phyloP scores from a whole-genome alignment of 2,329 filamentous ascomycete species.

The Magnaporthales sp. region DNA sequence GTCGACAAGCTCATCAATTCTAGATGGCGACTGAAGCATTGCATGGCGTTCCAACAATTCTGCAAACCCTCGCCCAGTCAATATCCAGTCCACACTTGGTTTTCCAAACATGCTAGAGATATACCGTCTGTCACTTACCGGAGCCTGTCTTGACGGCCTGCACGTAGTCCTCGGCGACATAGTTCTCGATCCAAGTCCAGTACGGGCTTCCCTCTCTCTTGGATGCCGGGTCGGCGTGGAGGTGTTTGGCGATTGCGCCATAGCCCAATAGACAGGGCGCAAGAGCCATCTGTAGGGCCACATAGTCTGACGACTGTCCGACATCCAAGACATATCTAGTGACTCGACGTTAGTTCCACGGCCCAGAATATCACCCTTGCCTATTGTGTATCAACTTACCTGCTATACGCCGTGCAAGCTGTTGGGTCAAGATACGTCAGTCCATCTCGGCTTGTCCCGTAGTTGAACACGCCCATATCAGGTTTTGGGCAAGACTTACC shows the following conservation, averaged over 20 bases:
- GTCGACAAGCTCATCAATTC: constrained; percentile 73
- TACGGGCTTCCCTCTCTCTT: constrained; percentile 61
- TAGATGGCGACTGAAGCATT: constrained; percentile 59
- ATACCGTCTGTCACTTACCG: constrained; percentile 35
- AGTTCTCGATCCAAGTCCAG: constrained; percentile 88
- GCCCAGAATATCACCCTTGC: background rate
- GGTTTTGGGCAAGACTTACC: constrained; percentile 40
- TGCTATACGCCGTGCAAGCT: constrained; percentile 33
- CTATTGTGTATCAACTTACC: constrained; percentile 11
- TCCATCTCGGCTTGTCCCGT: constrained; percentile 12
- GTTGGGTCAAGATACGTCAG: background rate
- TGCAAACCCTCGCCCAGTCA: constrained; percentile 18
- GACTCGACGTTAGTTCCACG: constrained; percentile 41
- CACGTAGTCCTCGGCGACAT: constrained; percentile 70
- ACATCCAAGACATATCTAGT: constrained; percentile 60
- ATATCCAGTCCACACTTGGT: background rate
- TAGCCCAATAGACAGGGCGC: constrained; percentile 90
- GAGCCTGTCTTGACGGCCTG: constrained; percentile 62
- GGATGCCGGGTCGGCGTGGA: constrained; percentile 55
- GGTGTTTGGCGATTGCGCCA: constrained; percentile 63
- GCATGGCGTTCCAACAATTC: constrained; percentile 70
- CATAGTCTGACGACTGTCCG: constrained; percentile 78
- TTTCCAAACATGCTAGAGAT: background rate
- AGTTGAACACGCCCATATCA: constrained; percentile 8
- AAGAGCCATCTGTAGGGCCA: constrained; percentile 76